Evolutionary conservation across 495 filamentous ascomycete species (phyloP).

Genomic region (Aspergillus cavernicola): DNA sequence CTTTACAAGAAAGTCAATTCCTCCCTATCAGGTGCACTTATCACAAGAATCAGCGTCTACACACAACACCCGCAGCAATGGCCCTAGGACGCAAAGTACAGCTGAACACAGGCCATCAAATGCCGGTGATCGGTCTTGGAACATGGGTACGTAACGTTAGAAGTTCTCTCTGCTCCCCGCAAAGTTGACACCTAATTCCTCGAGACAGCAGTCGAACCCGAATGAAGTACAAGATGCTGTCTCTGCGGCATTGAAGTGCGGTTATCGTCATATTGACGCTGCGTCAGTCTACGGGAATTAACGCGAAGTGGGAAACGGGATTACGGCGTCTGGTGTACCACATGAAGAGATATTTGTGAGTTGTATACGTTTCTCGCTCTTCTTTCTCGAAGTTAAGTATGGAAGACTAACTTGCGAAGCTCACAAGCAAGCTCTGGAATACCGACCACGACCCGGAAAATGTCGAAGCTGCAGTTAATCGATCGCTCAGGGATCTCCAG

Average conservation of each 20-base stretch:
- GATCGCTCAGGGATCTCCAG: conserved; percentile 65
- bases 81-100: conserved; percentile 45
- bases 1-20: background rate
- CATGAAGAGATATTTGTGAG: conserved; percentile 58
- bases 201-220: conserved; percentile 40
- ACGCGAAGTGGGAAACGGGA: conserved; percentile 61
- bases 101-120: conserved; percentile 63
- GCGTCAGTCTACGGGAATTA: conserved; percentile 78
- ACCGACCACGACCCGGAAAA: conserved; percentile 48
- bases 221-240: conserved; percentile 45
- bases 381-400: background rate
- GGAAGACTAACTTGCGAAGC: conserved; percentile 3
- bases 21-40: no score
- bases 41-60: no score
- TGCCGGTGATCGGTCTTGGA: conserved; percentile 66
- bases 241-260: conserved; percentile 58
- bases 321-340: conserved; percentile 52
- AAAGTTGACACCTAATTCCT: no score
- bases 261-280: conserved; percentile 69
- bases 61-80: conserved; percentile 3
- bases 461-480: conserved; percentile 53
- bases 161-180: background rate
- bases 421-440: conserved; percentile 40
- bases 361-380: background rate
- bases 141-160: conserved; percentile 44